Evolutionary conservation across 2,329 filamentous ascomycete species (phyloP), one percentile per base, ranked within the genome.

Genomic region (Xylariaceae sp.): DNA sequence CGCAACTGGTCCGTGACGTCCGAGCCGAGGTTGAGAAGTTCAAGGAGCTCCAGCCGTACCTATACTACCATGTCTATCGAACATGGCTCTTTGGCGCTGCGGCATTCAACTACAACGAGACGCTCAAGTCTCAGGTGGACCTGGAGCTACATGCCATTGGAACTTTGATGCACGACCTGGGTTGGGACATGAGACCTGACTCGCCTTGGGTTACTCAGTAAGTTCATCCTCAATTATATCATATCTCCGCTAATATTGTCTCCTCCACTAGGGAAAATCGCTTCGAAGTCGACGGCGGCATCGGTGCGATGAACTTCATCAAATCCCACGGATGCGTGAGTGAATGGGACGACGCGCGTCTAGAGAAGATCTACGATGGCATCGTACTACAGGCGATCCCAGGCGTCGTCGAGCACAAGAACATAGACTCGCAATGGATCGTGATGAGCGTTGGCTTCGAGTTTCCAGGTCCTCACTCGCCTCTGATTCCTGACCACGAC

Each of bases 51-150:
- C 45, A 51, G 19, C 45, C 49, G 6, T 53, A 49, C 15, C 43
- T 53, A 1, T 42, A 44, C 44, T 44, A 46, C 17, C 50, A 53
- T 36, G 35, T 42, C 18, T 27, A 39, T n/a, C 49, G 49, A 12
- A 44, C 44, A 30, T 51, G 45, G 49, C 49, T 51, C 14, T 51
- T 44, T 18, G 49, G 41, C 10, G 49, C 45, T 14, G 45, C 45
- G 10, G 41, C 41, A 11, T 39, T 53, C 19, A 53, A 53, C 11
- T 39, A 31, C 43, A 53, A 53, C 35, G 47, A 33, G 35, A 53
- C 50, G 1, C 44, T 53, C 5, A 47, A 53, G 43, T 19, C 3
- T 19, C 14, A 14, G 3, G 19, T 53, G 12, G 50, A 53, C 40
- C 33, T 44, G 5, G 50, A 53, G 18, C 15, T 49, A 6, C 50